Percentiles rank a stretch among this genome's conserved stretches.
Conservation (phyloP, 495 filamentous ascomycete species). For the Achaetomiella virescens region DNA sequence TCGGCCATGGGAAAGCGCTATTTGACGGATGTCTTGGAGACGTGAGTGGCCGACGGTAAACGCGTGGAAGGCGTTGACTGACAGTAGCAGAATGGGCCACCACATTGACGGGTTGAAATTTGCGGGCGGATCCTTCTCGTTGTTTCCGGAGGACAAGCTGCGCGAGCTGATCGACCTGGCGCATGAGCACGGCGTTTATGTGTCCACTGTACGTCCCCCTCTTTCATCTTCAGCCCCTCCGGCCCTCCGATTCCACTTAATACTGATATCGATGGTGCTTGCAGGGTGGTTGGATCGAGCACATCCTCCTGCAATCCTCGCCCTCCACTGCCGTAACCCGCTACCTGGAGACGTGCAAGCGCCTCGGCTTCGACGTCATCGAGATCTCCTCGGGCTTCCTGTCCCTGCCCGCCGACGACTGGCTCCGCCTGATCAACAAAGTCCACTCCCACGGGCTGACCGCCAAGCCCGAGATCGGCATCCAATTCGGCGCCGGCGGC, state of each 20-base stretch:
- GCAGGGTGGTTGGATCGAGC: constrained; percentile 51
- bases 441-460: constrained; percentile 47
- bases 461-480: constrained; percentile 55
- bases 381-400: constrained; percentile 52
- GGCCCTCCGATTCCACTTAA: too few species aligned
- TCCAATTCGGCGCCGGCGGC: constrained; percentile 56
- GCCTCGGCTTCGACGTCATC: constrained; percentile 51
- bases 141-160: constrained; percentile 43
- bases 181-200: constrained; percentile 48
- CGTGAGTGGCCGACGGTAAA: constrained; percentile 8
- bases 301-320: constrained; percentile 47
- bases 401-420: constrained; percentile 50
- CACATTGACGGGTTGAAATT: constrained; percentile 55
- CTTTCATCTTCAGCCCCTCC: too few species aligned
- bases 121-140: constrained; percentile 52
- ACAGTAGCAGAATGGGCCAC: constrained; percentile 35
- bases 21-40: constrained; percentile 48
- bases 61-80: neutral
- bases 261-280: too few species aligned
- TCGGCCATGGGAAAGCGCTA: constrained; percentile 50
- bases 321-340: constrained; percentile 41
- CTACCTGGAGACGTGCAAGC: constrained; percentile 48
- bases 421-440: constrained; percentile 50
- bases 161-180: constrained; percentile 49
- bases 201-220: constrained; percentile 36